A percentile compares a stretch with the other conserved stretches of the same genome.
phyloP scores from a whole-genome alignment of 139 green algal genomes.

The Chlamydomonas applanata region DNA sequence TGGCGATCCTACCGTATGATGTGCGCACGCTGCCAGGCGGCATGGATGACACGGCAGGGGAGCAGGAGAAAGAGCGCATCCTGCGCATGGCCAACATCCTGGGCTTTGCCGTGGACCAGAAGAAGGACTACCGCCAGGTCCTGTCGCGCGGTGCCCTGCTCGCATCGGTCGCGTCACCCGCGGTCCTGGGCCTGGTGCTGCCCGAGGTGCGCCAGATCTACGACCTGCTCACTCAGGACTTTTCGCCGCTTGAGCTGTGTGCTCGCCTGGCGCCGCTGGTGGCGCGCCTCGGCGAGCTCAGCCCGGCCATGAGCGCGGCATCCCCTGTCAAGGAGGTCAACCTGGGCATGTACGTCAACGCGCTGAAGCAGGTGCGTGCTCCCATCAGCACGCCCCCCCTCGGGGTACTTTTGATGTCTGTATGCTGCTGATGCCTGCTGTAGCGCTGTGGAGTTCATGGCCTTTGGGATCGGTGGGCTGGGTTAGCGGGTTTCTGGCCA shows the following conservation, averaged over 20 bases:
- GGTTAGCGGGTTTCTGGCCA: too few species aligned
- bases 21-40: not conserved
- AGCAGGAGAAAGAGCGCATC: constrained; percentile 85
- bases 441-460: too few species aligned
- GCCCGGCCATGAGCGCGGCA: constrained; percentile 43
- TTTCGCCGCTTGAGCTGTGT: constrained; percentile 93
- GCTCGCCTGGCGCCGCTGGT: constrained; percentile 76
- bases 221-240: constrained; percentile 76
- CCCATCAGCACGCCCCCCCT: too few species aligned
- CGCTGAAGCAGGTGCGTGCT: constrained; percentile 44
- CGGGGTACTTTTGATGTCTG: not conserved
- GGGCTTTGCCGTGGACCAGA: constrained; percentile 67
- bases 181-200: constrained; percentile 79
- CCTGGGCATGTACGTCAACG: constrained; percentile 44
- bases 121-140: constrained; percentile 40
- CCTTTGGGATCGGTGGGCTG: too few species aligned
- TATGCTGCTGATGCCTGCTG: not conserved
- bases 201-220: constrained; percentile 72
- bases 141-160: constrained; percentile 79
- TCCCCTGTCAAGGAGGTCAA: constrained; percentile 64
- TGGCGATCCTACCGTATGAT: constrained; percentile 92
- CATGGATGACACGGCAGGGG: constrained; percentile 49
- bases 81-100: constrained; percentile 93
- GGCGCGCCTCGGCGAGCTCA: constrained; percentile 47
- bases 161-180: constrained; percentile 69